Evolutionary conservation across 192 early-diverging fungal genomes (phyloP), one percentile per base, ranked within the genome.

Genomic region (Umbelopsis sp.): DNA sequence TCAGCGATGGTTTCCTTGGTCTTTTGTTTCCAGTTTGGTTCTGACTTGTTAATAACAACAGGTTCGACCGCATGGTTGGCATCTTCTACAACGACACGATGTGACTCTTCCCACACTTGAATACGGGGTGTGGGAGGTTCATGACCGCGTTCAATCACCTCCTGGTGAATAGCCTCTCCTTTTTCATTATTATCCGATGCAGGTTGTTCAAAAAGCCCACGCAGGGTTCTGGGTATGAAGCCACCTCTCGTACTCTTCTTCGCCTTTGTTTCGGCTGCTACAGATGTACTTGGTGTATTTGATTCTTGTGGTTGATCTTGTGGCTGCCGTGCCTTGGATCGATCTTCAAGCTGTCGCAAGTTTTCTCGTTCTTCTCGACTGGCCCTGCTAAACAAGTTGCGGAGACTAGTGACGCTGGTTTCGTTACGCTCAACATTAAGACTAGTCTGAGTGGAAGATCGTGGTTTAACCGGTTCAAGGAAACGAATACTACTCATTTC

Each of bases 401-500:
- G 66, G 0, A 67, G 43, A 67, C 66, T 67, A 14, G 66, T 45
- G 14, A 67, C 66, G 12, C 43, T 45, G 1, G 43, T 12, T 31
- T 67, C 66, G 26, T 67, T 67, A 1, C 45, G 43, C 21, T 67
- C 45, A 47, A 67, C 43, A 45, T 67, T 59, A 43, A 20, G 24
- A 34, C 52, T 66, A 0, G 43, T 45, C 11, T 66, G 45, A 0
- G 43, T n/a, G 1, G 29, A 34, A 10, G 51, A 11, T 7, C 77
- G 69, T 14, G 77, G 77, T 14, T 75, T 79, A 25, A 79, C 62
- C 20, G 77, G 77, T 29, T 79, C 77, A 1, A 79, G 9, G 25
- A 79, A 79, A 0, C 77, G 73, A 47, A 79, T 79, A 4, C 66
- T 67, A 21, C 45, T 70, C 68, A 49, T 51, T 70, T 70, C 68